Evolutionary conservation across 331 rosid species (phyloP), one percentile per base, ranked within the genome.

Genomic region (Rosa hybrid): DNA sequence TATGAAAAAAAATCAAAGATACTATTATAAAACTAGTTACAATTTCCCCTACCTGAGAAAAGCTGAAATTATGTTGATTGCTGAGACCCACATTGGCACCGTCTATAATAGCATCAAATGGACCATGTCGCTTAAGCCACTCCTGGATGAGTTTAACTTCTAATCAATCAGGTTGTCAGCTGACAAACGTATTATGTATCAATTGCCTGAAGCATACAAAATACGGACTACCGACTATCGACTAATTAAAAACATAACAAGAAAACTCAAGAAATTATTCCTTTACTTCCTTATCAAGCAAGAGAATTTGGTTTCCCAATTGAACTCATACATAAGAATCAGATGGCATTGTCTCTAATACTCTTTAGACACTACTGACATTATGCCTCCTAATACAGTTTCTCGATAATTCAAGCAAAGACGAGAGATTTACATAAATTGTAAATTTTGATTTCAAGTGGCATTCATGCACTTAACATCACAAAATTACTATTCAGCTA

Each of bases 81-180:
- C 71, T 46, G 54, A 93, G 92, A 73, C 92, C 90, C 11, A 93
- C 90, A 79, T 95, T 93, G 73, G 99, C 99, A 77, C 97, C 99
- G 83, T 95, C 99, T 56, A 93, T 86, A 75, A 93, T 90, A 4
- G 98, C 96, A 79, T 95, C 99, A 46, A 90, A 96, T 9, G 98
- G 97, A 78, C 97, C 94, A 82, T 90, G 92, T 82, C 6, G 77
- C 79, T 83, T 68, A 80, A 96, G 96, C 99, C 98, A 96, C 64
- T 81, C 89, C 99, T 91, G 90, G 85, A 90, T 71, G 85, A 85
- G 85, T 85, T 87, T 81, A 85, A 78, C 89, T 76, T 86, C 78
- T 64, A 84, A 81, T 89, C 84, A 89, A 84, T 84, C 85, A 86
- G 76, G 57, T 75, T 83, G 60, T 80, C 78, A 63, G 51, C 75